Evolutionary conservation across 345 rosid genomes (phyloP).

Genomic region (Aquilaria malaccensis): DNA sequence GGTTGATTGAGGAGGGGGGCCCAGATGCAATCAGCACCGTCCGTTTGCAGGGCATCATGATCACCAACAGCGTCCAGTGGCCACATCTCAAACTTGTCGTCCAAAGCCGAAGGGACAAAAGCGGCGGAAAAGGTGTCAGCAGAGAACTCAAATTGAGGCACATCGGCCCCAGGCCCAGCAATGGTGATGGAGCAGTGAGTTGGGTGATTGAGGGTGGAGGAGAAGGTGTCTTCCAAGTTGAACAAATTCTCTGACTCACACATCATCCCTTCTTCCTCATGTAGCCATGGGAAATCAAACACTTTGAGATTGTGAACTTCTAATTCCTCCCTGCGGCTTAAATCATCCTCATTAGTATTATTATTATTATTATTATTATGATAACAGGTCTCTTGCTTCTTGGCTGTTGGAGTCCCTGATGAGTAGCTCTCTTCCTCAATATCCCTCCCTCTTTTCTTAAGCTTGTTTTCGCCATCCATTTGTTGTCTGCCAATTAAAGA

Average conservation of each 20-base stretch:
- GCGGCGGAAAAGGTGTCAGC: conserved; percentile 2
- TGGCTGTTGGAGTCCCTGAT: conserved; percentile 8
- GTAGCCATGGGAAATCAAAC: conserved; percentile 64
- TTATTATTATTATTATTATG: neutral
- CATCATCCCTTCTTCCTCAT: conserved; percentile 52
- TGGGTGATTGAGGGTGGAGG: conserved; percentile 7
- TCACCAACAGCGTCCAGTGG: conserved; percentile 18
- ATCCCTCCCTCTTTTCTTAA: conserved; percentile 29
- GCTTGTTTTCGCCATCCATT: conserved; percentile 27
- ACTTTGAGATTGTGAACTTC: conserved; percentile 24
- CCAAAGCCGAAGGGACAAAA: neutral
- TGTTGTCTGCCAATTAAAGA: conserved; percentile 7
- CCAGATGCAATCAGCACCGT: conserved; percentile 31
- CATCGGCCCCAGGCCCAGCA: neutral
- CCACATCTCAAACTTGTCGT: conserved; percentile 33
- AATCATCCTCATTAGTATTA: neutral
- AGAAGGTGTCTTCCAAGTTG: conserved; percentile 24
- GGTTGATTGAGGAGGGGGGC: conserved; percentile 17
- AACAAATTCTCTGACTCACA: conserved; percentile 35
- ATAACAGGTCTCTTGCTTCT: conserved; percentile 15
- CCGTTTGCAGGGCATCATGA: conserved; percentile 24
- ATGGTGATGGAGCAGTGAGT: neutral
- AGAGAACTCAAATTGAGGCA: conserved; percentile 9
- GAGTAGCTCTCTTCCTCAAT: conserved; percentile 13
- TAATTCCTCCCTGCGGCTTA: conserved; percentile 4